Conservation (phyloP, 441 rosid species). For the Syzygium malaccense region DNA sequence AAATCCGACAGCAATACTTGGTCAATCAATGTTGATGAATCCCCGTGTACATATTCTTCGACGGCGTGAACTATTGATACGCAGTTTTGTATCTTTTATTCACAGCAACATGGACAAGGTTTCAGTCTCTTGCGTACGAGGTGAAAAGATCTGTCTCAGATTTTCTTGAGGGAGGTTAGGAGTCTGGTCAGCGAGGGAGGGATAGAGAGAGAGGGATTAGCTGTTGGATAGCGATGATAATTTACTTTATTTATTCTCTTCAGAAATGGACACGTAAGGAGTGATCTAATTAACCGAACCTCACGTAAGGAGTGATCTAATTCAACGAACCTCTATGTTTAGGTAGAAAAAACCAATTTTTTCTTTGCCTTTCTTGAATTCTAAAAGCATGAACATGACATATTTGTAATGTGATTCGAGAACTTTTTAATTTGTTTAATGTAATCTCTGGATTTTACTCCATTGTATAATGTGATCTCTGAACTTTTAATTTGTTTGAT, state of each 20-base stretch:
- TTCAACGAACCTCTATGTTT: neutral
- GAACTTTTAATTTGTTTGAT: too few relatives aligned
- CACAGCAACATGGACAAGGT: neutral
- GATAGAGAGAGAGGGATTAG: neutral
- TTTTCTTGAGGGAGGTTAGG: neutral
- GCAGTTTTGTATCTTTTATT: neutral
- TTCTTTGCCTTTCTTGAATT: neutral
- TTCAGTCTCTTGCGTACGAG: neutral
- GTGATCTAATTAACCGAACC: neutral
- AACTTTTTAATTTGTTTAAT: too few relatives aligned
- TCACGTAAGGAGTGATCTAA: neutral
- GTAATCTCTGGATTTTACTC: too few relatives aligned
- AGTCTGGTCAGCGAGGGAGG: neutral
- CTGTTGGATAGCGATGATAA: neutral
- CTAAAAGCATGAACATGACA: neutral
- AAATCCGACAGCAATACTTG: neutral
- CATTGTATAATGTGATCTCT: too few relatives aligned
- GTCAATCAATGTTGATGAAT: neutral
- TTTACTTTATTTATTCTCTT: neutral
- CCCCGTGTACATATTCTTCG: neutral
- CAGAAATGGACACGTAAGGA: neutral
- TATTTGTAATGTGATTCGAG: too few relatives aligned
- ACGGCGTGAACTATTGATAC: neutral
- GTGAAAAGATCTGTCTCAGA: neutral
- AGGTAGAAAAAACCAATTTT: neutral